A percentile compares a stretch with the other conserved stretches of the same genome.
Evolutionary conservation across 2,329 filamentous ascomycete genomes (phyloP).

Genomic region (Thermomyces lanuginosus): DNA sequence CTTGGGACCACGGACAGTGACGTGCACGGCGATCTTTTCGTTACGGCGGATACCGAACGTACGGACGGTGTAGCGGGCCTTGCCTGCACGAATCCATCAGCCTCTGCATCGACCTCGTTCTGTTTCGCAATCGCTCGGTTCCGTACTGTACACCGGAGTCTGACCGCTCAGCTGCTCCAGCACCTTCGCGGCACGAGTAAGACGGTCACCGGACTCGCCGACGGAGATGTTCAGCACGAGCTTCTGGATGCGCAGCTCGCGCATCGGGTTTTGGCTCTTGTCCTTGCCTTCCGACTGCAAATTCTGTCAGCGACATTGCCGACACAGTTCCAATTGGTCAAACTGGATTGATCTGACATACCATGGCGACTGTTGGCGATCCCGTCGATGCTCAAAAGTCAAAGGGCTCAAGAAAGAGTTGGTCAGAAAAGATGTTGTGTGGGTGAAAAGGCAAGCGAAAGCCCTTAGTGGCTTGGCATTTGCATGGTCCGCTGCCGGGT

Average conservation of each 20-base stretch:
- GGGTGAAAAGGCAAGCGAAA: constrained; percentile 7
- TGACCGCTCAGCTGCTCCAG: constrained; percentile 98
- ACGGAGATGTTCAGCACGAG: constrained; percentile 99
- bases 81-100: constrained; percentile 44
- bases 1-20: constrained; percentile 97
- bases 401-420: constrained; percentile 10
- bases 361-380: constrained; percentile 33
- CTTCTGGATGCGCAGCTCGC: constrained; percentile 98
- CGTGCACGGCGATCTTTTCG: constrained; percentile 99
- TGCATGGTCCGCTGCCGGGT: constrained; percentile 5
- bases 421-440: constrained; percentile 7
- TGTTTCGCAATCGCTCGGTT: constrained; percentile 25
- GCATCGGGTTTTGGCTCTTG: constrained; percentile 95
- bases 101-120: constrained; percentile 1
- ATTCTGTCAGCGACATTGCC: constrained; percentile 8
- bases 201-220: constrained; percentile 99
- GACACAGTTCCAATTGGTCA: constrained; percentile 4
- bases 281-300: constrained; percentile 51
- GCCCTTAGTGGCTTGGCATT: constrained; percentile 8
- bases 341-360: constrained; percentile 14
- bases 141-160: constrained; percentile 99
- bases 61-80: constrained; percentile 99
- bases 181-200: constrained; percentile 99
- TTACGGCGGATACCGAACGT: constrained; percentile 99
- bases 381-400: constrained; percentile 17